Conservation (phyloP, 2,329 filamentous ascomycete genomes). For the Colletotrichum sp. region DNA sequence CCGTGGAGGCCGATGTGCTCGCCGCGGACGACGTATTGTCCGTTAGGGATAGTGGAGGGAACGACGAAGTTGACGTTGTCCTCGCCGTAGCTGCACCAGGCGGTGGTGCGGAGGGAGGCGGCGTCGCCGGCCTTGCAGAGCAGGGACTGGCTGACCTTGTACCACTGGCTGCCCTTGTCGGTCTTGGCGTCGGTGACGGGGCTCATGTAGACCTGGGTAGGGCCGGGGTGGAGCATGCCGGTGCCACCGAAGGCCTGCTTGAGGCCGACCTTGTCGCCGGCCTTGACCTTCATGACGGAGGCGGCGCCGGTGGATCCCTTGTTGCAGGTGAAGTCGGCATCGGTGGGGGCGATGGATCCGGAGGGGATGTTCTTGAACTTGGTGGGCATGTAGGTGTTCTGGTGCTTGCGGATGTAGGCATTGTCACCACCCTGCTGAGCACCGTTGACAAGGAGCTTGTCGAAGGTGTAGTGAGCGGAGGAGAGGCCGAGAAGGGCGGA, state of each 20-base stretch:
- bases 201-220: slow-evolving; percentile 23
- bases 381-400: slow-evolving; percentile 22
- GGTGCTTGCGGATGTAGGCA: slow-evolving; percentile 23
- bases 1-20: slow-evolving; percentile 54
- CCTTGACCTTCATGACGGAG: slow-evolving; percentile 18
- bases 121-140: slow-evolving; percentile 18
- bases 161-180: slow-evolving; percentile 28
- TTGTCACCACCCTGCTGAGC: slow-evolving; percentile 23
- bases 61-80: slow-evolving; percentile 35
- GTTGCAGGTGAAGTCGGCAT: slow-evolving; percentile 21
- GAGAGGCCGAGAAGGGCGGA: slow-evolving; percentile 9
- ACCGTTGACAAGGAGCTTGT: slow-evolving; percentile 26
- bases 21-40: slow-evolving; percentile 48
- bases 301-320: slow-evolving; percentile 1
- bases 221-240: slow-evolving; percentile 24
- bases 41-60: slow-evolving; percentile 41
- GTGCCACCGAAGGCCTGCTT: slow-evolving; percentile 19
- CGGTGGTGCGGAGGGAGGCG: background rate
- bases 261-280: slow-evolving; percentile 20
- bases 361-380: slow-evolving; percentile 17
- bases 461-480: slow-evolving; percentile 28
- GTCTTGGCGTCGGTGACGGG: slow-evolving; percentile 22
- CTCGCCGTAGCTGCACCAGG: slow-evolving; percentile 25
- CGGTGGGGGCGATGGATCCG: slow-evolving; percentile 4
- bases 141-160: slow-evolving; percentile 28